phyloP scores from a whole-genome alignment of 441 rosid species.

The Viola pubescens region DNA sequence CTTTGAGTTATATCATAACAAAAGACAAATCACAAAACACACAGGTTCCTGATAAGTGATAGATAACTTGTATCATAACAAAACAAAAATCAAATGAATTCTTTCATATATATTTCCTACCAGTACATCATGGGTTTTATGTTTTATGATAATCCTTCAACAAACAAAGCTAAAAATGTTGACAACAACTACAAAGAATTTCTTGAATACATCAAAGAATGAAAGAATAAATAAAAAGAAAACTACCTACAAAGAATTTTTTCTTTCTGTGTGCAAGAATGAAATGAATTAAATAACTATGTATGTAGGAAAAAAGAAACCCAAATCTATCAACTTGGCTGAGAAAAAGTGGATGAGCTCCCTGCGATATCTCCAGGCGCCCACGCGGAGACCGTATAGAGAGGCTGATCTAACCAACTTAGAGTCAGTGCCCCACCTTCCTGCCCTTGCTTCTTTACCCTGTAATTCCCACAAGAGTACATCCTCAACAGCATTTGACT shows the following conservation, averaged over 20 bases:
- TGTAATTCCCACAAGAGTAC: slow-evolving; percentile 45
- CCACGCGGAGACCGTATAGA: slow-evolving; percentile 88
- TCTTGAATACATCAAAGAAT: slow-evolving; percentile 40
- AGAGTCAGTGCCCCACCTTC: slow-evolving; percentile 55
- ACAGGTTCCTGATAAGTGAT: too few relatives aligned
- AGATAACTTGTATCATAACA: too few relatives aligned
- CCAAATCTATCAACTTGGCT: slow-evolving; percentile 30
- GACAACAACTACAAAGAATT: slow-evolving; percentile 22
- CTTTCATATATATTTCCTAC: too few relatives aligned
- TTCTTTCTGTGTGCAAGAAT: slow-evolving; percentile 30
- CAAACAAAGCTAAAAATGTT: slow-evolving; percentile 11
- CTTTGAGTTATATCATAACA: slow-evolving; percentile 21
- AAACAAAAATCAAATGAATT: too few relatives aligned
- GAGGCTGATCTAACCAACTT: slow-evolving; percentile 77
- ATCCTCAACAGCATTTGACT: slow-evolving; percentile 77
- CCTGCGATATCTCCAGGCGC: slow-evolving; percentile 45
- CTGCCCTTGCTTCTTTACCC: slow-evolving; percentile 36
- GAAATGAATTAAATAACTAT: slow-evolving; percentile 9
- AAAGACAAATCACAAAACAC: too few relatives aligned
- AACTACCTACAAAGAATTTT: slow-evolving; percentile 60
- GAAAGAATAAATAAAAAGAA: slow-evolving; percentile 34
- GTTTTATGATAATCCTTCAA: slow-evolving; percentile 8
- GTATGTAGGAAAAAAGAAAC: slow-evolving; percentile 23
- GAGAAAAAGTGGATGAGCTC: slow-evolving; percentile 52
- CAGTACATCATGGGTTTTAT: not conserved